phyloP scores from a whole-genome alignment of 306 rosid species.

The Corylus heterophylla region DNA sequence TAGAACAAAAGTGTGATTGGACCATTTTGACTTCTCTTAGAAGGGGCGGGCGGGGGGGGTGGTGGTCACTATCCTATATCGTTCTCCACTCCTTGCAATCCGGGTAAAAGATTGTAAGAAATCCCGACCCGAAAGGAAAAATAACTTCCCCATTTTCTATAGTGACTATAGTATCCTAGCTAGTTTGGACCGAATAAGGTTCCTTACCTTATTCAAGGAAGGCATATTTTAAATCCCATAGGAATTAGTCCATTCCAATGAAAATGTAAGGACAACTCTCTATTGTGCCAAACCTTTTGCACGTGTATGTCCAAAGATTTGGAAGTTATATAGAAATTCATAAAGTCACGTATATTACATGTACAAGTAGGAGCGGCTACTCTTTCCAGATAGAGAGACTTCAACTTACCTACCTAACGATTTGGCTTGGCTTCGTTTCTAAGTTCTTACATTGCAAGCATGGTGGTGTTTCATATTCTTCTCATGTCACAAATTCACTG shows the following conservation, averaged over 20 bases:
- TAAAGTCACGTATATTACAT: neutral
- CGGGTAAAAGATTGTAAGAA: too few relatives aligned
- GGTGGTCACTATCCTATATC: too few relatives aligned
- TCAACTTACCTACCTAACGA: constrained; percentile 64
- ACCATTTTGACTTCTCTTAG: too few relatives aligned
- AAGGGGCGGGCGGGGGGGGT: too few relatives aligned
- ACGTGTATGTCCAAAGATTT: neutral
- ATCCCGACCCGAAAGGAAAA: too few relatives aligned
- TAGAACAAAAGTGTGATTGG: too few relatives aligned
- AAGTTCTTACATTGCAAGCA: constrained; percentile 58
- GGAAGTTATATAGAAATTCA: constrained; percentile 8
- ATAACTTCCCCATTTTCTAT: neutral
- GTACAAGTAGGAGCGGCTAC: constrained; percentile 1
- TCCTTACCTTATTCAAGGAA: neutral
- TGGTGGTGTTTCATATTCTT: constrained; percentile 26
- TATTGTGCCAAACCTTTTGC: neutral
- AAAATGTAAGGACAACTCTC: neutral
- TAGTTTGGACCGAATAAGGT: neutral
- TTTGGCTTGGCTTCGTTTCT: constrained; percentile 54
- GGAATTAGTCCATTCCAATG: neutral
- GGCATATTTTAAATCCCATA: neutral
- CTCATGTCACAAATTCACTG: constrained; percentile 13
- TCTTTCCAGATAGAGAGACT: constrained; percentile 48
- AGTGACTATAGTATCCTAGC: neutral
- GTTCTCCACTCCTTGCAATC: too few relatives aligned